phyloP scores from a whole-genome alignment of 768 basidiomycete genomes.

The Suillus discolor region DNA sequence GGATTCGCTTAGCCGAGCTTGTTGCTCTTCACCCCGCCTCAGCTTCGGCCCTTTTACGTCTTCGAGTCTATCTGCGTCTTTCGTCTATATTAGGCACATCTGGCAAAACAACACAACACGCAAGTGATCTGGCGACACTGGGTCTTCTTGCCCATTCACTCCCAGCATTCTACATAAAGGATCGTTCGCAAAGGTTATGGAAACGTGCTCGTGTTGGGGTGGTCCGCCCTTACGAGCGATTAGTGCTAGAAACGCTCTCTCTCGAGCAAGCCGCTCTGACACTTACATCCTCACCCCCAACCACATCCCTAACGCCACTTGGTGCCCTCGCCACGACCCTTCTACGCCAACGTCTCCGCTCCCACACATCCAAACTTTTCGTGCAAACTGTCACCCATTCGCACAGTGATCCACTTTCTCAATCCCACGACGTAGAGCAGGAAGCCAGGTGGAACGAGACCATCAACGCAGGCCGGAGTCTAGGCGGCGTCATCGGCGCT shows the following conservation, averaged over 20 bases:
- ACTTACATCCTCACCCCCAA: constrained; percentile 27
- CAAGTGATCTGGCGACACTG: constrained; percentile 57
- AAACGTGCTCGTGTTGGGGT: constrained; percentile 32
- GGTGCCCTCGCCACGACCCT: constrained; percentile 52
- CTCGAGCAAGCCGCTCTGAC: constrained; percentile 55
- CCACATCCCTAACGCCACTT: constrained; percentile 39
- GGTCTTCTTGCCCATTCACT: constrained; percentile 56
- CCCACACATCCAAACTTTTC: constrained; percentile 58
- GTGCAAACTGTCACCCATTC: constrained; percentile 42
- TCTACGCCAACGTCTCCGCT: constrained; percentile 53
- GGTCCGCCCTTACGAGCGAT: constrained; percentile 49
- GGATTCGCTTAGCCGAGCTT: constrained; percentile 54
- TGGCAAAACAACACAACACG: constrained; percentile 26
- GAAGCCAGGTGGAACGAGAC: constrained; percentile 48
- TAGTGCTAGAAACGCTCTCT: constrained; percentile 53
- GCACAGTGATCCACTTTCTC: constrained; percentile 14
- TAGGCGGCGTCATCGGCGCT: constrained; percentile 59
- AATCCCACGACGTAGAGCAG: constrained; percentile 24
- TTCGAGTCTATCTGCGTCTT: constrained; percentile 59
- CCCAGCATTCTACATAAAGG: constrained; percentile 35
- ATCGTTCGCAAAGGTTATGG: constrained; percentile 51
- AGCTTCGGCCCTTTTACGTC: constrained; percentile 38
- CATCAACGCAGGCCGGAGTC: constrained; percentile 59
- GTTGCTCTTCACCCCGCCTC: constrained; percentile 36
- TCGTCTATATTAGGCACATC: constrained; percentile 26